These are phyloP conservation scores for Serpula lacrymans DNA, from an alignment of 768 basidiomycete species.

Conservation along the genomic window DNA sequence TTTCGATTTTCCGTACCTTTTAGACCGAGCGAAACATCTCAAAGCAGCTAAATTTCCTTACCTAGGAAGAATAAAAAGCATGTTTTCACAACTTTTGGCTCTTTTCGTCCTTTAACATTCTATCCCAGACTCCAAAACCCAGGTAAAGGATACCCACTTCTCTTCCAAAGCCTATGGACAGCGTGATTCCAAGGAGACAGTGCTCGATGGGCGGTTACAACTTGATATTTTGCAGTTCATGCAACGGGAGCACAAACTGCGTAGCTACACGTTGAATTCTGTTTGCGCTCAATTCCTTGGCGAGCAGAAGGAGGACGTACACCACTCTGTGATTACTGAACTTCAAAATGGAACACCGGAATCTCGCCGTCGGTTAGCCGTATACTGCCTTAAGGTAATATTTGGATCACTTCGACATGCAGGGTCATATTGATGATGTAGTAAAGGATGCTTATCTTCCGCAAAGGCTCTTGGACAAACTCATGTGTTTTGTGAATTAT, in stretches of 20 bases:
- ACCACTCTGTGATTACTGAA: conserved; percentile 97
- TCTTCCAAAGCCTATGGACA: conserved; percentile 97
- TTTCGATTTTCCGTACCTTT: conserved; percentile 96
- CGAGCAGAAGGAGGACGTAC: conserved; percentile 99
- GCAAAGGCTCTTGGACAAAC: conserved; percentile 91
- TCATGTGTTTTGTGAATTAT: conserved; percentile 99
- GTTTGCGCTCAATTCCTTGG: conserved; percentile 97
- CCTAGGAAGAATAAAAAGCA: conserved; percentile 76
- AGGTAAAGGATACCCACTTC: conserved; percentile 92
- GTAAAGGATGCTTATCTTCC: conserved; percentile 94
- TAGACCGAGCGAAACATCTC: conserved; percentile 86
- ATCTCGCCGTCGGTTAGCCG: conserved; percentile 86
- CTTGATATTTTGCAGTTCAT: conserved; percentile 96
- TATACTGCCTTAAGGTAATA: conserved; percentile 92
- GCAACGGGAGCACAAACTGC: conserved; percentile 97
- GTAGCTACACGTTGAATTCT: conserved; percentile 96
- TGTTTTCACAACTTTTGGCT: conserved; percentile 14
- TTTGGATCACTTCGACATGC: background rate
- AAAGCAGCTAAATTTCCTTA: conserved; percentile 66
- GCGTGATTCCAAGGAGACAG: conserved; percentile 92
- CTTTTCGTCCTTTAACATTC: background rate
- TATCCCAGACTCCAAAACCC: conserved; percentile 64
- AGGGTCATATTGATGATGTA: background rate
- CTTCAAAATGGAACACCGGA: conserved; percentile 96
- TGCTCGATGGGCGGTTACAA: conserved; percentile 88